phyloP scores from a whole-genome alignment of 2,329 filamentous ascomycete genomes.

The Zalaria obscura region DNA sequence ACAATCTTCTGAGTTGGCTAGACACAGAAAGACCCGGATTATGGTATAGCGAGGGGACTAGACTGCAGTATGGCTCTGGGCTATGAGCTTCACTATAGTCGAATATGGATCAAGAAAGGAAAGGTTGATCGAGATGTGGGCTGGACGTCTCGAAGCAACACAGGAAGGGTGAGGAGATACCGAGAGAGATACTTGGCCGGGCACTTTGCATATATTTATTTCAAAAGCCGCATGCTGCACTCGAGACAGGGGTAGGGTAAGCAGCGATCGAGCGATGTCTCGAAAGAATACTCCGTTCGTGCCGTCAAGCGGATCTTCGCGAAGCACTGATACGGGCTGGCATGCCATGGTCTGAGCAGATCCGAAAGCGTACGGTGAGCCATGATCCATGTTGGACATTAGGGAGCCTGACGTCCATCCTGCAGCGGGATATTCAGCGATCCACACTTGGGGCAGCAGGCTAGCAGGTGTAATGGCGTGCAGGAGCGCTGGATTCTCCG shows the following conservation, averaged over 20 bases:
- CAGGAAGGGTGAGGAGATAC: slow-evolving; percentile 1
- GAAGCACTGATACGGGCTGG: slow-evolving; percentile 18
- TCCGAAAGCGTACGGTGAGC: slow-evolving; percentile 24
- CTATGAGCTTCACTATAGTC: slow-evolving; percentile 3
- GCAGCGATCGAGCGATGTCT: slow-evolving; percentile 19
- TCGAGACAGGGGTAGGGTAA: slow-evolving; percentile 1
- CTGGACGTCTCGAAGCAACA: slow-evolving; percentile 6
- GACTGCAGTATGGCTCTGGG: slow-evolving; percentile 3
- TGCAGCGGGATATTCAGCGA: slow-evolving; percentile 13
- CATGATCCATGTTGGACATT: slow-evolving; percentile 19
- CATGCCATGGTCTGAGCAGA: slow-evolving; percentile 11
- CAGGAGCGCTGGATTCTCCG: slow-evolving; percentile 4
- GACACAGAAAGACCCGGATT: not conserved
- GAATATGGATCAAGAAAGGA: slow-evolving; percentile 1
- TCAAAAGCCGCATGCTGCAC: slow-evolving; percentile 1
- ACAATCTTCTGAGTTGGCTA: slow-evolving; percentile 3
- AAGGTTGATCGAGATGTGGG: slow-evolving; percentile 5
- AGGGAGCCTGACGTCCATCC: slow-evolving; percentile 20
- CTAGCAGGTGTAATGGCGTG: slow-evolving; percentile 6
- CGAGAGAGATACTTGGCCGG: slow-evolving; percentile 1
- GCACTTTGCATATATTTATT: slow-evolving; percentile 22
- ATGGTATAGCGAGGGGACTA: not conserved
- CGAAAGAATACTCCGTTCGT: slow-evolving; percentile 10
- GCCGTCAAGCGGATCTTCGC: slow-evolving; percentile 19
- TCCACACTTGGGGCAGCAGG: slow-evolving; percentile 4